phyloP scores from a whole-genome alignment of 192 early-diverging fungal genomes.

The Oehlia diaphana region DNA sequence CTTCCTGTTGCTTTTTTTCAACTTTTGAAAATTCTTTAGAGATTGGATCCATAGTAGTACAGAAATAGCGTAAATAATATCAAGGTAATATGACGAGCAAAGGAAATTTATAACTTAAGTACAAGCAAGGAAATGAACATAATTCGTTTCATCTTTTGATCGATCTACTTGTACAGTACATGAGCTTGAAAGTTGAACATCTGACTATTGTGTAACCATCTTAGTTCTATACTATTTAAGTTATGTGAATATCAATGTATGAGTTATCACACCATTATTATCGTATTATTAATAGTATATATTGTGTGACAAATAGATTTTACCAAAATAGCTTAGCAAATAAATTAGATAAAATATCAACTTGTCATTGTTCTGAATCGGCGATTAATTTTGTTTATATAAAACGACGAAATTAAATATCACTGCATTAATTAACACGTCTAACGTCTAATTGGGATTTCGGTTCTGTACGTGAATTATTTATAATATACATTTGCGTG shows the following conservation, averaged over 20 bases:
- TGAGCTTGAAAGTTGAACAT: not conserved
- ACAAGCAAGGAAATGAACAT: not conserved
- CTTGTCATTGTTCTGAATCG: not conserved
- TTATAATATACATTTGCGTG: too few relatives aligned
- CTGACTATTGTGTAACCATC: not conserved
- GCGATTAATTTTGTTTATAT: not conserved
- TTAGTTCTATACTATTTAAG: too few relatives aligned
- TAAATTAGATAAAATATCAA: not conserved
- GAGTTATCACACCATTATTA: too few relatives aligned
- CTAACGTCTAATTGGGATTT: too few relatives aligned
- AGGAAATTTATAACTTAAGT: not conserved
- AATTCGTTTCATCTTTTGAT: not conserved
- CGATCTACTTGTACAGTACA: not conserved
- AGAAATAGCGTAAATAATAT: not conserved
- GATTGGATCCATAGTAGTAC: not conserved
- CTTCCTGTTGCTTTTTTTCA: not conserved
- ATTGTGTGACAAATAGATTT: too few relatives aligned
- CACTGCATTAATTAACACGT: too few relatives aligned
- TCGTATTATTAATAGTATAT: too few relatives aligned
- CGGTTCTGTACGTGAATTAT: too few relatives aligned
- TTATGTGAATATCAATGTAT: too few relatives aligned
- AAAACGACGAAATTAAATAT: too few relatives aligned
- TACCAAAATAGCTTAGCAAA: not conserved
- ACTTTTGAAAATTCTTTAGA: not conserved
- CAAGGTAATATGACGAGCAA: too few relatives aligned